These are phyloP conservation scores for Przewalskia tangutica DNA, from an alignment of 257 asterid genomes.

Conservation along the genomic window DNA sequence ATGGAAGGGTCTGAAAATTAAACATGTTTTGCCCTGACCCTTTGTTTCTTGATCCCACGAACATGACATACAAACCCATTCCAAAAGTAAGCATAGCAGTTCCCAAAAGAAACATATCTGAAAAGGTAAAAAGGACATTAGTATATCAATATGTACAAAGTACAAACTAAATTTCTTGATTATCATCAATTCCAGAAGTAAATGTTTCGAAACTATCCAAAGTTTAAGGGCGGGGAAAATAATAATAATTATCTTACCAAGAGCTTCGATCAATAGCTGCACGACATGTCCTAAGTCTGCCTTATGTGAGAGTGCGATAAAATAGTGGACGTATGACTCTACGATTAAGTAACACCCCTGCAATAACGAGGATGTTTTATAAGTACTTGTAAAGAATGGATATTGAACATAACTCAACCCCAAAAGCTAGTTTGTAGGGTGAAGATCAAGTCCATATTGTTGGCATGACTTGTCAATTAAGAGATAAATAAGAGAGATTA, in stretches of 20 bases:
- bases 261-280: constrained; percentile 52
- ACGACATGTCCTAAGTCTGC: constrained; percentile 43
- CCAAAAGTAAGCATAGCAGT: constrained; percentile 77
- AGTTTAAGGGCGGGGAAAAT: neutral
- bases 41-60: constrained; percentile 38
- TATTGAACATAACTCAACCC: too few species aligned
- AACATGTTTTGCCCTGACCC: constrained; percentile 14
- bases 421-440: too few species aligned
- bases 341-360: constrained; percentile 54
- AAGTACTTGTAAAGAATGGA: too few species aligned
- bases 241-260: constrained; percentile 41
- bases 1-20: constrained; percentile 32
- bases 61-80: constrained; percentile 52
- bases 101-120: constrained; percentile 83
- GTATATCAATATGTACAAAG: too few species aligned
- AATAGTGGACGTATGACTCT: constrained; percentile 50
- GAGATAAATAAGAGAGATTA: too few species aligned
- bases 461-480: too few species aligned
- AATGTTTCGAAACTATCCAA: too few species aligned
- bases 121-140: neutral
- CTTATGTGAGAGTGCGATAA: constrained; percentile 33
- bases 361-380: constrained; percentile 2
- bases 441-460: too few species aligned
- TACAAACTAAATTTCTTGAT: neutral
- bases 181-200: neutral